Conservation (phyloP, 73 alveolate species). For the Tetrahymena malaccensis region DNA sequence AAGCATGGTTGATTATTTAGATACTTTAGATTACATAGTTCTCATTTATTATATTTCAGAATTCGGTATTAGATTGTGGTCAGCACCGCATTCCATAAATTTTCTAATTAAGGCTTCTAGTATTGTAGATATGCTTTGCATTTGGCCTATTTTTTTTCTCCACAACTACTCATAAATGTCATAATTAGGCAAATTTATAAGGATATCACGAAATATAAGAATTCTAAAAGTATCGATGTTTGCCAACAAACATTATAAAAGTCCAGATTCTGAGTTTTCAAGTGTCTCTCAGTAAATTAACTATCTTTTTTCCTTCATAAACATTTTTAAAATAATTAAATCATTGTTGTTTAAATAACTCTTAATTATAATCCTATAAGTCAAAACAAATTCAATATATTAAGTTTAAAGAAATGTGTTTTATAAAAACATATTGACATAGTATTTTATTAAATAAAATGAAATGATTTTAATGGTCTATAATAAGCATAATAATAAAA, state of each 20-base stretch:
- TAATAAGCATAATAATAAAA: too few relatives aligned
- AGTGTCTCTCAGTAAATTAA: conserved; percentile 25
- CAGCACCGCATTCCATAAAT: neutral
- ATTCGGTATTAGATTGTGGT: neutral
- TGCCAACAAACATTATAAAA: conserved; percentile 11
- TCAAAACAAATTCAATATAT: too few relatives aligned
- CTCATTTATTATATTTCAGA: neutral
- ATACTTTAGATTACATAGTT: neutral
- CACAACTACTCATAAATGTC: neutral
- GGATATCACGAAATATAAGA: conserved; percentile 12
- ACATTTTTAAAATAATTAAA: too few relatives aligned
- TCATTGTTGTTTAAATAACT: too few relatives aligned
- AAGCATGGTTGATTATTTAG: neutral
- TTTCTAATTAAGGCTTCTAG: neutral
- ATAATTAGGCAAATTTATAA: conserved; percentile 7
- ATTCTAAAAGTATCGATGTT: conserved; percentile 20
- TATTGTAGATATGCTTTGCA: neutral
- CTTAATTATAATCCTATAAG: too few relatives aligned
- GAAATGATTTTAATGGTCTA: too few relatives aligned
- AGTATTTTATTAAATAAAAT: too few relatives aligned
- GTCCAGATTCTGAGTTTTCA: conserved; percentile 37
- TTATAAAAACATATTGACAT: too few relatives aligned
- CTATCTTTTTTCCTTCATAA: neutral
- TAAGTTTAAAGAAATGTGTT: too few relatives aligned
- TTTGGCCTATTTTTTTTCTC: neutral